These are phyloP conservation scores for Monosporascus sp. DNA, from an alignment of 2,329 filamentous ascomycete species.

Conservation along the genomic window DNA sequence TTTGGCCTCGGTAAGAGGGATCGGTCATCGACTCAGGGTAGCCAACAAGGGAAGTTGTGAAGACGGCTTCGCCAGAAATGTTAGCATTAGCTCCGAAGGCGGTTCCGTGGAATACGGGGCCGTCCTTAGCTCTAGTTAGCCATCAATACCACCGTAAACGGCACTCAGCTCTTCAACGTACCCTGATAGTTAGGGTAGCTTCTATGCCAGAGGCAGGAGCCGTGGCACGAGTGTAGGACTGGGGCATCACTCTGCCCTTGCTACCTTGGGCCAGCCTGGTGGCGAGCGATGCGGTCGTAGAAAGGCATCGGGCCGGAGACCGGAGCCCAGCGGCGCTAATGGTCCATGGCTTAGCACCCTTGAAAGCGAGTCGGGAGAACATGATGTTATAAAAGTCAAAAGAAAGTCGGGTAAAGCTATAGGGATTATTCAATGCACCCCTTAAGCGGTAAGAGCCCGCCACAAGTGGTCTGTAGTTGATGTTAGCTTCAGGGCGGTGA, in stretches of 20 bases:
- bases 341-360: slow-evolving; percentile 49
- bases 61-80: slow-evolving; percentile 96
- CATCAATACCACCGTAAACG: slow-evolving; percentile 11
- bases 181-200: slow-evolving; percentile 92
- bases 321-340: slow-evolving; percentile 35
- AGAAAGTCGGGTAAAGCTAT: slow-evolving; percentile 16
- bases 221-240: slow-evolving; percentile 52
- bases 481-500: slow-evolving; percentile 39
- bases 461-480: slow-evolving; percentile 44
- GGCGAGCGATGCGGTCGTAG: slow-evolving; percentile 32
- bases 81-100: slow-evolving; percentile 96
- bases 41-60: slow-evolving; percentile 95
- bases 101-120: slow-evolving; percentile 91
- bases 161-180: slow-evolving; percentile 36
- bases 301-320: slow-evolving; percentile 33
- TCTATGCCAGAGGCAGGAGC: slow-evolving; percentile 65
- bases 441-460: slow-evolving; percentile 45
- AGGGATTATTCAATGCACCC: slow-evolving; percentile 28
- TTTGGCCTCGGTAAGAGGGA: slow-evolving; percentile 86
- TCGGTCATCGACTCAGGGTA: slow-evolving; percentile 95
- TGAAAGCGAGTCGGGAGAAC: slow-evolving; percentile 53
- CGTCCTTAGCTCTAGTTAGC: slow-evolving; percentile 56
- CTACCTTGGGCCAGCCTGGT: slow-evolving; percentile 58
- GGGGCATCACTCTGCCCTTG: slow-evolving; percentile 64
- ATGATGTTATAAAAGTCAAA: slow-evolving; percentile 36